phyloP scores from a whole-genome alignment of 2,329 filamentous ascomycete species.

The Penicillium glabrum region DNA sequence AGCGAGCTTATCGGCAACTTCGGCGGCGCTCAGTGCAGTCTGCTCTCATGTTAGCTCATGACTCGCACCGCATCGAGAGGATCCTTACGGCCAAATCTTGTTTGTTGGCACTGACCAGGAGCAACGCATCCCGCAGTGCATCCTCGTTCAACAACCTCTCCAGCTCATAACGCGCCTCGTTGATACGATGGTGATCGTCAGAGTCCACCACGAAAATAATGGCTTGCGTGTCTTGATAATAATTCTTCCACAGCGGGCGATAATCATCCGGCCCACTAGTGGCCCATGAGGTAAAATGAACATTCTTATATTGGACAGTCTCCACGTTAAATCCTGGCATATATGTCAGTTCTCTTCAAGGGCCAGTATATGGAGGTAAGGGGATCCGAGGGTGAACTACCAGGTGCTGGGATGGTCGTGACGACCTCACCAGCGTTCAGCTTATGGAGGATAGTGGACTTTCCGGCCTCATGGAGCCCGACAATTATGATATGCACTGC shows the following conservation, averaged over 20 bases:
- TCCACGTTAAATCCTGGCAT: neutral
- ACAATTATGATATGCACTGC: neutral
- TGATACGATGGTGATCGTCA: neutral
- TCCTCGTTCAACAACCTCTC: neutral
- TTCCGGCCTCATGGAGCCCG: neutral
- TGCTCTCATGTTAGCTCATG: neutral
- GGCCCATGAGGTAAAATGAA: neutral
- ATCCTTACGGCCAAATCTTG: neutral
- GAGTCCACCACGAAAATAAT: neutral
- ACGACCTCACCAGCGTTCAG: neutral
- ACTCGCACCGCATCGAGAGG: neutral
- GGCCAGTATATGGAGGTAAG: neutral
- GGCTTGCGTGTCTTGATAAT: neutral
- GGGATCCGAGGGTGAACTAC: neutral
- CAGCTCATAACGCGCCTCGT: neutral
- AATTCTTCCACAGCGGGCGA: neutral
- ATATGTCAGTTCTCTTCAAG: neutral
- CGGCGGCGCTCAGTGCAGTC: neutral
- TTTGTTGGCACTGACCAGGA: neutral
- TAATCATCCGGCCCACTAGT: neutral
- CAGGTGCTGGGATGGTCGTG: neutral
- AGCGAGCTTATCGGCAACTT: neutral
- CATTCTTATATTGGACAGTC: neutral
- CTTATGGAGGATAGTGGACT: neutral
- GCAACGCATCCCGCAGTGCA: neutral